phyloP scores from a whole-genome alignment of 106 monocot species.

The Allium fistulosum region DNA sequence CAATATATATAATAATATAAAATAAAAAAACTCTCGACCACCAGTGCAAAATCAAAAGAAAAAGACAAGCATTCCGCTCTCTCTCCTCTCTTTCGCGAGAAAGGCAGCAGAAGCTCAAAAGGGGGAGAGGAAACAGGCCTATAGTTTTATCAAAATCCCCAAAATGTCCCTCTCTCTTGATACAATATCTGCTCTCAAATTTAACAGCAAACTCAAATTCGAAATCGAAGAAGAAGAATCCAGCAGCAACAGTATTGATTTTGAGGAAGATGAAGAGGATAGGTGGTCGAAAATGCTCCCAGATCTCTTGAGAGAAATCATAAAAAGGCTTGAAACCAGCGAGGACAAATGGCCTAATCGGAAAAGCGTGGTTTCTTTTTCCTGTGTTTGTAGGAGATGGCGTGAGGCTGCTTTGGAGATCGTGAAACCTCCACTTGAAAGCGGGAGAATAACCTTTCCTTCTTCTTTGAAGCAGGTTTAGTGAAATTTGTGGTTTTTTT shows the following conservation, averaged over 20 bases:
- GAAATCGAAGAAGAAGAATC: background rate
- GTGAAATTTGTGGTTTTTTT: background rate
- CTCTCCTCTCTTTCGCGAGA: constrained; percentile 7
- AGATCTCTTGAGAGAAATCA: constrained; percentile 58
- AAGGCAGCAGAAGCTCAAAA: background rate
- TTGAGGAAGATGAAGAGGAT: constrained; percentile 22
- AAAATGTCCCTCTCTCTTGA: constrained; percentile 1
- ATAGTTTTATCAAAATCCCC: too few species aligned
- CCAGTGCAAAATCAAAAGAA: background rate
- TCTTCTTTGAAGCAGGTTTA: constrained; percentile 77
- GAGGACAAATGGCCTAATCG: constrained; percentile 68
- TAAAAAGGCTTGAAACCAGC: constrained; percentile 46
- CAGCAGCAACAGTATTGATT: background rate
- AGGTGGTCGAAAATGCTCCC: constrained; percentile 70
- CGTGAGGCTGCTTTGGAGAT: constrained; percentile 34
- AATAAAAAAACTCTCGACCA: too few species aligned
- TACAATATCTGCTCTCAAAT: background rate
- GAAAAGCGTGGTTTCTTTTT: constrained; percentile 63
- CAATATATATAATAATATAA: too few species aligned
- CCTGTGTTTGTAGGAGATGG: constrained; percentile 79
- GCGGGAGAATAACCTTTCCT: constrained; percentile 69
- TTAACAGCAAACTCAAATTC: background rate
- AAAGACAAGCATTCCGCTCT: background rate
- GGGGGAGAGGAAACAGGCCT: background rate
- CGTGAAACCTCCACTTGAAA: constrained; percentile 27